phyloP scores from a whole-genome alignment of 768 basidiomycete genomes.

The Naganishia vishniacii region DNA sequence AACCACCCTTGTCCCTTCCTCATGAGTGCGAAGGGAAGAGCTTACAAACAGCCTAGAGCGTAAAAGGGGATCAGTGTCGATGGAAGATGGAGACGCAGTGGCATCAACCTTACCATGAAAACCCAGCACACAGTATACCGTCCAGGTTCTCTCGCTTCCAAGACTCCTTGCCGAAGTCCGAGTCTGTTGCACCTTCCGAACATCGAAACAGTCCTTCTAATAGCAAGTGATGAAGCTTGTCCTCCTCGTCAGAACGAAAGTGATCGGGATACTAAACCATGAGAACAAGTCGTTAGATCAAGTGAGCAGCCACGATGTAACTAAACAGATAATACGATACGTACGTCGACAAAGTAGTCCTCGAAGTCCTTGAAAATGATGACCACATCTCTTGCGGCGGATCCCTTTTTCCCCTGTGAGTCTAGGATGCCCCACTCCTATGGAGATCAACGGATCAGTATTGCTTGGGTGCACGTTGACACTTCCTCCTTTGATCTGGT shows the following conservation, averaged over 20 bases:
- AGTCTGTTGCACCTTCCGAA: background rate
- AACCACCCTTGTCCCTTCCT: background rate
- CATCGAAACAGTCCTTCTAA: background rate
- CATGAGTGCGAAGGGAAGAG: background rate
- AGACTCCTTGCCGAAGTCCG: too few species aligned
- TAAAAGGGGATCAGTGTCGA: background rate
- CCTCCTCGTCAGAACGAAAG: background rate
- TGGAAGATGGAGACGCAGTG: background rate
- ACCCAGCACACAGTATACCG: background rate
- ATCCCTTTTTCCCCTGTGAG: background rate
- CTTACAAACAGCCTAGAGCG: conserved; percentile 7
- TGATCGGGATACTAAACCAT: background rate
- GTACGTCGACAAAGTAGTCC: conserved; percentile 3
- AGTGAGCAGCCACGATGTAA: background rate
- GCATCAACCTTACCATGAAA: background rate
- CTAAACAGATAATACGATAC: background rate
- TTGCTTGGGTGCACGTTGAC: too few species aligned
- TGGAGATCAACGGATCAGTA: background rate
- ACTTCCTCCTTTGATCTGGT: background rate
- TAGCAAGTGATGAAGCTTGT: conserved; percentile 1
- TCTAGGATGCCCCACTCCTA: background rate
- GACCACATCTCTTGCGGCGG: background rate
- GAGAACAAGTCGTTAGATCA: background rate
- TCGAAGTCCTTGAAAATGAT: background rate
- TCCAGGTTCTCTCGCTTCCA: background rate